Conservation (phyloP, 2,329 filamentous ascomycete genomes). For the Trichoderma endophyticum region DNA sequence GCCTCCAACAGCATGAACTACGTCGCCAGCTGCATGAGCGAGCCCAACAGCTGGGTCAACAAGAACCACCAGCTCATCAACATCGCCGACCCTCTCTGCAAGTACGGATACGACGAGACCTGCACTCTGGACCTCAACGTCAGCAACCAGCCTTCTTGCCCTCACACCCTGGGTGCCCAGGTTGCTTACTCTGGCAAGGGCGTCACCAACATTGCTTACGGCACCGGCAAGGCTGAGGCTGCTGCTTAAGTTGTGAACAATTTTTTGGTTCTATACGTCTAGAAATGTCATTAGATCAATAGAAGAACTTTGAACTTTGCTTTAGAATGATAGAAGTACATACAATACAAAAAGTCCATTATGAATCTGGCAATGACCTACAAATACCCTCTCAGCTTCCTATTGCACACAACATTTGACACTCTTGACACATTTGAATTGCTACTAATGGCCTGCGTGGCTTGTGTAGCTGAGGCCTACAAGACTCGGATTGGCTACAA, state of each 20-base stretch:
- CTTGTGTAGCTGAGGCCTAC: neutral
- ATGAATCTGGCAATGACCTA: neutral
- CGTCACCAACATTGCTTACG: constrained; percentile 53
- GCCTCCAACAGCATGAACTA: constrained; percentile 58
- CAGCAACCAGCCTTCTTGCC: constrained; percentile 52
- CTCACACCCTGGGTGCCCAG: constrained; percentile 40
- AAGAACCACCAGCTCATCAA: constrained; percentile 53
- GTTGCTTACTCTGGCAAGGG: constrained; percentile 29
- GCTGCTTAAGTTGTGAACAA: constrained; percentile 20
- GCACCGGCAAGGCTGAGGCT: constrained; percentile 40
- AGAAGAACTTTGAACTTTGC: neutral
- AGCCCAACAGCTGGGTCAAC: constrained; percentile 49
- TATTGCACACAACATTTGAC: neutral
- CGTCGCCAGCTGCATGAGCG: constrained; percentile 46
- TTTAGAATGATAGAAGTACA: constrained; percentile 10
- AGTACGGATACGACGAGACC: constrained; percentile 48
- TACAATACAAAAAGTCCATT: neutral
- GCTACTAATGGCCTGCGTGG: neutral
- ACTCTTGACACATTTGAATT: neutral
- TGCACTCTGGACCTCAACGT: constrained; percentile 47
- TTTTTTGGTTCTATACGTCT: neutral
- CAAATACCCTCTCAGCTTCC: neutral
- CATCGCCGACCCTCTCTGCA: constrained; percentile 50
- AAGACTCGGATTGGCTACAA: neutral
- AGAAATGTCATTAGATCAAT: constrained; percentile 9